Percentiles rank a stretch among this genome's conserved stretches.
Conservation (phyloP, 441 rosid genomes). For the Euphorbia celastroides region DNA sequence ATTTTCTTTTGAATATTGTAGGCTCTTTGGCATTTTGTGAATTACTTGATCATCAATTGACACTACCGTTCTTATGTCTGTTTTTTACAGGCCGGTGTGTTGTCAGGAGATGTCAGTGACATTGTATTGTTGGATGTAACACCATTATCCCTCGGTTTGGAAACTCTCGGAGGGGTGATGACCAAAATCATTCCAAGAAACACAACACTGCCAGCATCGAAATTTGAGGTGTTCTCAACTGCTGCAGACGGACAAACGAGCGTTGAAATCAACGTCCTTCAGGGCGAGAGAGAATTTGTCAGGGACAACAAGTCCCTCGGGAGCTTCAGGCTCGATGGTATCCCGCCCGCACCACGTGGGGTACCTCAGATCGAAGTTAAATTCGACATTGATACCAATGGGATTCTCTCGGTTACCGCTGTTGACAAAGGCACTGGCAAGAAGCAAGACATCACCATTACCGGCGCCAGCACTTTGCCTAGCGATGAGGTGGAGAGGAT, state of each 20-base stretch:
- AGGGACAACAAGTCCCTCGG: constrained; percentile 92
- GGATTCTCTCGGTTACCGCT: constrained; percentile 83
- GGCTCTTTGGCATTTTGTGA: no score
- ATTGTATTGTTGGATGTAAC: constrained; percentile 87
- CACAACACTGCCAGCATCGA: constrained; percentile 86
- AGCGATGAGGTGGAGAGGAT: constrained; percentile 78
- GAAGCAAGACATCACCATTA: constrained; percentile 95
- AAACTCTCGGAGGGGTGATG: constrained; percentile 98
- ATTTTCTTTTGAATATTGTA: no score
- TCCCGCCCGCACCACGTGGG: constrained; percentile 93
- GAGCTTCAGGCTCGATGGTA: constrained; percentile 89
- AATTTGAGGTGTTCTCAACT: constrained; percentile 92
- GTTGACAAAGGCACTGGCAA: constrained; percentile 88
- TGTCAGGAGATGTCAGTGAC: constrained; percentile 90
- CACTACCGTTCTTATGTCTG: not conserved
- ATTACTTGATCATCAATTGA: not conserved
- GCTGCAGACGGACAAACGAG: constrained; percentile 98
- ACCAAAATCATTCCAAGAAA: constrained; percentile 86
- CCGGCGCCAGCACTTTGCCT: constrained; percentile 97
- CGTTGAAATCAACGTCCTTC: constrained; percentile 90
- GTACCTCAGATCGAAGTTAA: constrained; percentile 94
- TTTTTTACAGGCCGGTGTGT: constrained; percentile 73
- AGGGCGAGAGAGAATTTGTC: constrained; percentile 97
- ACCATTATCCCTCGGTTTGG: constrained; percentile 82
- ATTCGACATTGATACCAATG: constrained; percentile 97